Evolutionary conservation across 2,329 filamentous ascomycete species (phyloP).

Genomic region (Trichoderma gracile): DNA sequence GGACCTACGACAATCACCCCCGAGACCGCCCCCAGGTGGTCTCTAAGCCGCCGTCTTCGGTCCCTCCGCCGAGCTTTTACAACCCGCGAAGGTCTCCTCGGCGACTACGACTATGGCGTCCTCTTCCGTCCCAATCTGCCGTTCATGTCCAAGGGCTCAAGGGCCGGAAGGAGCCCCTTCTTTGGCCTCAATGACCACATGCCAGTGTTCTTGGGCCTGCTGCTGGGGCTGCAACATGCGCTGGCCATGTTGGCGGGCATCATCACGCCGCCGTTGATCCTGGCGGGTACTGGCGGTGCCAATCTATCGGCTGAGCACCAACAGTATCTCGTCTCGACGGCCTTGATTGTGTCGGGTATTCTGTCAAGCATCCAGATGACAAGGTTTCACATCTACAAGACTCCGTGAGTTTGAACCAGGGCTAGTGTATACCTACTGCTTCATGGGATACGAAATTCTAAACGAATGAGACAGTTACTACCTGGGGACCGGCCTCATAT

Average conservation of each 20-base stretch:
- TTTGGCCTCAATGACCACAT: conserved; percentile 81
- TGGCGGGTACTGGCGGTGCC: conserved; percentile 61
- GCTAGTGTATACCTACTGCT: background rate
- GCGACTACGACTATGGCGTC: conserved; percentile 86
- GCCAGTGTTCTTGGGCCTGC: conserved; percentile 70
- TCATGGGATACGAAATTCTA: background rate
- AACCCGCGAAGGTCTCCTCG: conserved; percentile 72
- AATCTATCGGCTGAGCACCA: conserved; percentile 62
- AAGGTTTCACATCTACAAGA: conserved; percentile 69
- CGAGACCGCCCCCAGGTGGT: conserved; percentile 37
- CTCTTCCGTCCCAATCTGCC: conserved; percentile 82
- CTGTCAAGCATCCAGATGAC: conserved; percentile 77
- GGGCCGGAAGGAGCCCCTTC: conserved; percentile 62
- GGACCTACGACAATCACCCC: conserved; percentile 53
- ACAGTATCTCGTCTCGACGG: conserved; percentile 77
- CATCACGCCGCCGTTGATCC: conserved; percentile 76
- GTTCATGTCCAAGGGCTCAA: conserved; percentile 63
- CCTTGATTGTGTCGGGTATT: conserved; percentile 75
- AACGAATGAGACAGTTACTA: conserved; percentile 58
- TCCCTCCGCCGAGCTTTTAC: conserved; percentile 46
- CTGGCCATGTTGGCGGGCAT: conserved; percentile 74
- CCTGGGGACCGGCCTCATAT: conserved; percentile 76
- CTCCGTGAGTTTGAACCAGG: conserved; percentile 46
- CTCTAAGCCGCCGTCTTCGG: conserved; percentile 33
- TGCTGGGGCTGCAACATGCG: conserved; percentile 78